Evolutionary conservation across 768 basidiomycete genomes (phyloP), one percentile per base, ranked within the genome.

Genomic region (Tylopilus vinaceipallidus): DNA sequence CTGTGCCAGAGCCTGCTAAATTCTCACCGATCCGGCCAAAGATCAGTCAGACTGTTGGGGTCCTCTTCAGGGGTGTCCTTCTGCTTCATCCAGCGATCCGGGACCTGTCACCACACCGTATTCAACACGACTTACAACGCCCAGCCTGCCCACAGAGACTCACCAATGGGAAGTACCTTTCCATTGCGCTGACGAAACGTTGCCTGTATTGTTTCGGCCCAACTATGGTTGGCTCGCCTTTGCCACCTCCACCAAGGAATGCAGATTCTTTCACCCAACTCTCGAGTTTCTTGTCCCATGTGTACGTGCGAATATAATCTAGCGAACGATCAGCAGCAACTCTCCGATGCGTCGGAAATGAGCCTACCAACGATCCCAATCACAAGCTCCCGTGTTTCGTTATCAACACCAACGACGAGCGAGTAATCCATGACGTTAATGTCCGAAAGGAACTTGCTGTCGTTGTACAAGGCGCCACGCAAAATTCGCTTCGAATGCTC

Each of bases 391-490:
- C 91, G 86, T 52, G 82, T 88, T 49, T 79, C 75, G 58, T 83
- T 82, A 66, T 98, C 97, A n/a, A 98, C 88, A 6, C 95, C 97
- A 42, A 94, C 93, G 22, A 98, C 88, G 24, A 99, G 71, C 3
- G 94, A 97, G 67, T 99, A 99, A 69, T 99, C 97, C 89, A 94
- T 95, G 43, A 98, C 91, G 63, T 97, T 95, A 48, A 95, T 84
- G 54, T 93, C 90, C 13, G 89, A 87, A 42, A 99, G 70, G 70
- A 98, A 99, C 56, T 89, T 92, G 71, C 88, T 95, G 67, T 99
- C 97, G 57, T 95, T 98, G 72, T 81, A 92, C 24, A 99, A 71
- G 11, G 97, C 91, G 16, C 91, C 87, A 19, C 91, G 81, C 10
- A 99, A 70, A 50, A 98, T 93, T 11, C 91, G 84, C 68, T 98